Conservation (phyloP, 805 yeast species). For the Maudiozyma turicensis region DNA sequence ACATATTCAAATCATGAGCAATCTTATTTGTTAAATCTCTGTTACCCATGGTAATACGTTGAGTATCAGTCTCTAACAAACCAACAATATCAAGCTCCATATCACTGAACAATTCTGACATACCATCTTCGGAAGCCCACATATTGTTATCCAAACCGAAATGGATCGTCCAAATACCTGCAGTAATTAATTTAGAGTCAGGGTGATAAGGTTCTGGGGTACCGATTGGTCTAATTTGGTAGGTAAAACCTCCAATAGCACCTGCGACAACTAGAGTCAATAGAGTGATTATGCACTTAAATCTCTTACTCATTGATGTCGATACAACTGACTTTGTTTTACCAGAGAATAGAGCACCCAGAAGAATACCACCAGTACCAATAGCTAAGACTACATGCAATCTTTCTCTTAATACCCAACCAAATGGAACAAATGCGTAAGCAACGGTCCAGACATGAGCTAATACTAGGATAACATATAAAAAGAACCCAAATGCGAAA, state of each 20-base stretch:
- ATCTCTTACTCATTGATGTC: constrained; percentile 6
- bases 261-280: constrained; percentile 10
- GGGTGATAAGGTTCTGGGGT: constrained; percentile 64
- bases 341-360: constrained; percentile 34
- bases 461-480: constrained; percentile 47
- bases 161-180: constrained; percentile 98
- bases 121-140: constrained; percentile 93
- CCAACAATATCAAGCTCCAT: constrained; percentile 90
- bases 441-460: constrained; percentile 97
- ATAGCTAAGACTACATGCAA: constrained; percentile 61
- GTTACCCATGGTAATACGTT: constrained; percentile 88
- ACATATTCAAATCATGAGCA: constrained; percentile 90
- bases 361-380: constrained; percentile 43
- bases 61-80: constrained; percentile 84
- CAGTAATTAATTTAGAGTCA: constrained; percentile 62
- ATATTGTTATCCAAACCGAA: constrained; percentile 94
- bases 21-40: constrained; percentile 85
- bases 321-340: neutral
- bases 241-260: constrained; percentile 18
- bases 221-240: constrained; percentile 22
- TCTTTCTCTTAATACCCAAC: constrained; percentile 78
- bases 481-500: constrained; percentile 40
- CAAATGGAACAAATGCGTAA: constrained; percentile 96
- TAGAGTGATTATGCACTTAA: constrained; percentile 11
- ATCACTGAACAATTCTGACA: constrained; percentile 74